phyloP scores from a whole-genome alignment of 1,284 basidiomycete genomes.

The Sanguinoderma infundibulare region DNA sequence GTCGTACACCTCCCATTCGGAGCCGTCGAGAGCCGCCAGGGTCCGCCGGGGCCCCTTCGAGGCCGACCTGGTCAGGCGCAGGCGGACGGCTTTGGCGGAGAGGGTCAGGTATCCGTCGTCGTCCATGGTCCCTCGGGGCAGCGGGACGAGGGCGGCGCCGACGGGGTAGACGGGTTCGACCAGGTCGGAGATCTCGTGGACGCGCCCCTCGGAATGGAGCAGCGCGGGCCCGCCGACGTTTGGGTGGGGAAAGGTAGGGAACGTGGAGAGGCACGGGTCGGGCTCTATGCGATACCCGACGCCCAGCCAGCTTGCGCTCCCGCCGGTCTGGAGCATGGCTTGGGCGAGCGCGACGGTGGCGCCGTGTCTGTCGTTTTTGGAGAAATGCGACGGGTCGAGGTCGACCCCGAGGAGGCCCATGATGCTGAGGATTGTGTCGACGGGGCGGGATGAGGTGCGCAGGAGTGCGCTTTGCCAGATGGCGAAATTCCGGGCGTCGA shows the following conservation, averaged over 20 bases:
- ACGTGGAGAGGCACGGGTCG: constrained; percentile 22
- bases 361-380: constrained; percentile 25
- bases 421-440: constrained; percentile 36
- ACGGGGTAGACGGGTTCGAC: constrained; percentile 6
- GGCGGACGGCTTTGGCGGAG: constrained; percentile 4
- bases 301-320: constrained; percentile 30
- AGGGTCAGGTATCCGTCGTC: constrained; percentile 9
- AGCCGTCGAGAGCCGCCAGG: constrained; percentile 12
- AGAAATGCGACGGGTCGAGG: constrained; percentile 23
- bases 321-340: constrained; percentile 26
- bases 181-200: constrained; percentile 9
- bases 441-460: constrained; percentile 31
- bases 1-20: constrained; percentile 5
- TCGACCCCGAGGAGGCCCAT: constrained; percentile 33
- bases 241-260: constrained; percentile 30
- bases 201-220: background rate
- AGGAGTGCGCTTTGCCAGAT: constrained; percentile 30
- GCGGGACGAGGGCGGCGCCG: constrained; percentile 1
- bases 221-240: constrained; percentile 9
- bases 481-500: constrained; percentile 8
- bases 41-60: background rate
- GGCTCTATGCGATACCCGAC: constrained; percentile 11
- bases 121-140: constrained; percentile 18
- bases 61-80: background rate
- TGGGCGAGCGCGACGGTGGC: constrained; percentile 30